phyloP scores from a whole-genome alignment of 495 filamentous ascomycete species.

The Talaromyces stipitatus region DNA sequence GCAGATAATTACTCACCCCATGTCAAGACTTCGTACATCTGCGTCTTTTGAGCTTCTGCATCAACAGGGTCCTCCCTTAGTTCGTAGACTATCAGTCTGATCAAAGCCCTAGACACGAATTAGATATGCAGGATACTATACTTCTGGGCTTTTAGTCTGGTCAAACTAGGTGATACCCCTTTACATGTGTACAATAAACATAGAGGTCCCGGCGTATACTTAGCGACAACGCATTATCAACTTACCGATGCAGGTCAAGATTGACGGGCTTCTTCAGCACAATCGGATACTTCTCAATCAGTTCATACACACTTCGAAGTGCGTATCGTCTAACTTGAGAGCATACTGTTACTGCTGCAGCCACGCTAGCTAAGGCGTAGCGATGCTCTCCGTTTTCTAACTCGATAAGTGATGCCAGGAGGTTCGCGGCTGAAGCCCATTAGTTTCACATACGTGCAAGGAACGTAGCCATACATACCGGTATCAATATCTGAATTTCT shows the following conservation, averaged over 20 bases:
- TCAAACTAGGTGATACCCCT: too few species aligned
- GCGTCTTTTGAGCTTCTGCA: slow-evolving; percentile 56
- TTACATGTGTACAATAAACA: too few species aligned
- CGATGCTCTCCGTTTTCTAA: neutral
- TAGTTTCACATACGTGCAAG: neutral
- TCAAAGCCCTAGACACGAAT: neutral
- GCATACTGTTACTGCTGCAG: neutral
- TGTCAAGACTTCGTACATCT: slow-evolving; percentile 58
- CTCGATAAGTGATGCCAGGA: neutral
- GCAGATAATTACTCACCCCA: slow-evolving; percentile 36
- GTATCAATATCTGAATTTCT: neutral
- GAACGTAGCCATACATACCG: neutral
- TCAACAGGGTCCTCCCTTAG: slow-evolving; percentile 38
- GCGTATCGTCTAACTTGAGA: slow-evolving; percentile 12
- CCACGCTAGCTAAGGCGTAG: neutral
- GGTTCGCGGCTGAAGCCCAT: neutral
- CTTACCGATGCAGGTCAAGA: slow-evolving; percentile 2
- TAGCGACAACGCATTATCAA: too few species aligned
- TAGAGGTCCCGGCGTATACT: too few species aligned
- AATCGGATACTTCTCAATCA: neutral
- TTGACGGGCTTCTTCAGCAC: neutral
- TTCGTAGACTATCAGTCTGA: neutral
- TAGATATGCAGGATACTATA: too few species aligned
- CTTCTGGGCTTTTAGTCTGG: too few species aligned
- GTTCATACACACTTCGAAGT: neutral